phyloP scores from a whole-genome alignment of 495 filamentous ascomycete genomes.

The Pseudevernia furfuracea region DNA sequence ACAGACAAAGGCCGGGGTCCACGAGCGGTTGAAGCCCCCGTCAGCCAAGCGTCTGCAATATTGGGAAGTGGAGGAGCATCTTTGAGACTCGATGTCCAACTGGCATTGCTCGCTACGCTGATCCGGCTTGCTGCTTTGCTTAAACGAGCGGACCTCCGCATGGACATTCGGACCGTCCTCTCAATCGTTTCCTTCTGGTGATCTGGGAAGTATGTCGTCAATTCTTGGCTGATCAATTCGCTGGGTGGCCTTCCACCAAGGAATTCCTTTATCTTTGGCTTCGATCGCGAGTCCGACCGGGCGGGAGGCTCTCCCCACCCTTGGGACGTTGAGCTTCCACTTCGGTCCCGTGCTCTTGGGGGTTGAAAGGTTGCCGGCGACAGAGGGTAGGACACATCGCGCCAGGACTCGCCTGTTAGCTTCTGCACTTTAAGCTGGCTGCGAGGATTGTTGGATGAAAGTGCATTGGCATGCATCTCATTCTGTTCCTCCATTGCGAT shows the following conservation, averaged over 20 bases:
- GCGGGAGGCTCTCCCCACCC: slow-evolving; percentile 52
- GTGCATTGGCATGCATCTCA: slow-evolving; percentile 59
- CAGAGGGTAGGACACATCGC: slow-evolving; percentile 71
- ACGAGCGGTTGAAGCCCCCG: slow-evolving; percentile 35
- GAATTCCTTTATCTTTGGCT: slow-evolving; percentile 63
- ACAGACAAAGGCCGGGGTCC: slow-evolving; percentile 56
- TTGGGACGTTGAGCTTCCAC: slow-evolving; percentile 43
- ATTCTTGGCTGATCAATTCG: slow-evolving; percentile 92
- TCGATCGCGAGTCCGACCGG: slow-evolving; percentile 34
- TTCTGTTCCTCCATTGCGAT: slow-evolving; percentile 75
- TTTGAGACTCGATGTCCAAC: slow-evolving; percentile 80
- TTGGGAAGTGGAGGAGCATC: slow-evolving; percentile 91
- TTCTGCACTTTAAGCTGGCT: slow-evolving; percentile 71
- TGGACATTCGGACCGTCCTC: slow-evolving; percentile 81
- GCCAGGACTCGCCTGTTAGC: slow-evolving; percentile 75
- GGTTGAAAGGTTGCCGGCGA: slow-evolving; percentile 60
- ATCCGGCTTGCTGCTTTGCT: slow-evolving; percentile 87
- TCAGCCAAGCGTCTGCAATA: slow-evolving; percentile 89
- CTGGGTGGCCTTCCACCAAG: slow-evolving; percentile 89
- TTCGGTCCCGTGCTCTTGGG: slow-evolving; percentile 45
- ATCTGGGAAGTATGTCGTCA: slow-evolving; percentile 94
- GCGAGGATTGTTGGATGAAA: slow-evolving; percentile 56
- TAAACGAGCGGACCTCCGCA: slow-evolving; percentile 78
- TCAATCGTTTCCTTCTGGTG: slow-evolving; percentile 89
- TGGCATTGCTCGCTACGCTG: slow-evolving; percentile 88